phyloP scores from a whole-genome alignment of 371 early-diverging fungal genomes.

The Saksenaea oblongispora region DNA sequence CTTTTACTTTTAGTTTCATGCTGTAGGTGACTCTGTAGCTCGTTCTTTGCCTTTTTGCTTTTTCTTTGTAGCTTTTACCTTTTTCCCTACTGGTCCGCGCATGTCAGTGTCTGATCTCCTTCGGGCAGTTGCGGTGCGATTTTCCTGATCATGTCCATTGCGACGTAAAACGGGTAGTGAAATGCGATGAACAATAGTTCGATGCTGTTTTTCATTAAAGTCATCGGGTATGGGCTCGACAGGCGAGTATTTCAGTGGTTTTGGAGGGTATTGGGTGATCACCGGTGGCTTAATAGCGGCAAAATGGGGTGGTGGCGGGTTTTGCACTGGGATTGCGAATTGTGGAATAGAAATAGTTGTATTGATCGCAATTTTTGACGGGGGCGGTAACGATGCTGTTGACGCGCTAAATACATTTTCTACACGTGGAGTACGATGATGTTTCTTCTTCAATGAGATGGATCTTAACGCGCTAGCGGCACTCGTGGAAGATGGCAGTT shows the following conservation, averaged over 20 bases:
- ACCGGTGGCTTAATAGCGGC: slow-evolving; percentile 19
- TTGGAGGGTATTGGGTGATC: slow-evolving; percentile 35
- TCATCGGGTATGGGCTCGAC: slow-evolving; percentile 25
- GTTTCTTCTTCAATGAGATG: slow-evolving; percentile 14
- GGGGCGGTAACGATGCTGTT: neutral
- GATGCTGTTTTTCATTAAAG: neutral
- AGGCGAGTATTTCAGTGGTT: slow-evolving; percentile 28
- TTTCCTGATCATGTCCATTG: neutral
- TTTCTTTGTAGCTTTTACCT: neutral
- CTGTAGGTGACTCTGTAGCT: neutral
- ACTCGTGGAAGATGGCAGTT: neutral
- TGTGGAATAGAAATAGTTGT: slow-evolving; percentile 19
- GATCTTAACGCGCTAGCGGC: neutral
- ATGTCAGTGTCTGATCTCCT: slow-evolving; percentile 1
- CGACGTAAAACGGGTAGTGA: slow-evolving; percentile 15
- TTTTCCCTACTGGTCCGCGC: neutral
- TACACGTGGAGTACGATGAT: slow-evolving; percentile 1
- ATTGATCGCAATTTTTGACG: slow-evolving; percentile 20
- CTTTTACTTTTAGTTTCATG: neutral
- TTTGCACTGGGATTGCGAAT: neutral
- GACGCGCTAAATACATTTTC: slow-evolving; percentile 12
- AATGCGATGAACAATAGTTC: slow-evolving; percentile 11
- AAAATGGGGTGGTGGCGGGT: neutral
- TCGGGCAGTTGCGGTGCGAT: neutral
- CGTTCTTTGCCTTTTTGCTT: neutral